Percentiles rank a stretch among this genome's conserved stretches.
phyloP scores from a whole-genome alignment of 768 basidiomycete species.

The Xerocomus spinulosus region DNA sequence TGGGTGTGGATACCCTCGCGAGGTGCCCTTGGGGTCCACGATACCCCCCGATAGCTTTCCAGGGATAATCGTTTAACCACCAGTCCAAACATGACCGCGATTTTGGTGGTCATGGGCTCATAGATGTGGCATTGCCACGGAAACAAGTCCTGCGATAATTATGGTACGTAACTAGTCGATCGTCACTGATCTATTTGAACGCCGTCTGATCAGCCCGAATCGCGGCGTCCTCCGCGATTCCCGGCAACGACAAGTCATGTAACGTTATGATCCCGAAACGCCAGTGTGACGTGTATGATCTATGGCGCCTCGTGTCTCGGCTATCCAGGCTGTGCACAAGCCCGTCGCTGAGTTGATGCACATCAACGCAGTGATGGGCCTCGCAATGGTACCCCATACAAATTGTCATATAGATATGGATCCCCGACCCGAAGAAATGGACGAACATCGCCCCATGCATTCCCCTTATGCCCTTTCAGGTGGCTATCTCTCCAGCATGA shows the following conservation, averaged over 20 bases:
- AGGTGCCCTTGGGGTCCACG: conserved; percentile 14
- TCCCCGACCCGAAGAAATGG: conserved; percentile 37
- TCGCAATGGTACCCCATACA: conserved; percentile 26
- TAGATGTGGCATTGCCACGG: conserved; percentile 7
- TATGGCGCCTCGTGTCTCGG: conserved; percentile 28
- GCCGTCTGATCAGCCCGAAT: conserved; percentile 24
- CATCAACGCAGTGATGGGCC: conserved; percentile 21
- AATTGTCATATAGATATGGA: conserved; percentile 28
- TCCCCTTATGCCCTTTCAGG: conserved; percentile 30
- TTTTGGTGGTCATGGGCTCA: background rate
- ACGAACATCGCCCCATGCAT: conserved; percentile 33
- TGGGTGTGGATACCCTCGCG: background rate
- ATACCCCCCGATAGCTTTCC: conserved; percentile 11
- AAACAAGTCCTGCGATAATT: conserved; percentile 17
- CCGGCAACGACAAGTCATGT: conserved; percentile 20
- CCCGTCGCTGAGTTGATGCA: conserved; percentile 26
- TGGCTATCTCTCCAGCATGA: conserved; percentile 42
- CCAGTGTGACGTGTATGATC: conserved; percentile 28
- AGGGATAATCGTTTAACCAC: conserved; percentile 7
- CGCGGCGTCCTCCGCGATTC: conserved; percentile 24
- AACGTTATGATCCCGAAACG: conserved; percentile 29
- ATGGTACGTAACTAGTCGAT: conserved; percentile 22
- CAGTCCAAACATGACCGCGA: background rate
- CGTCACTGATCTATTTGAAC: conserved; percentile 19
- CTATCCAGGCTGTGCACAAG: conserved; percentile 25